Percentiles rank a stretch among this genome's conserved stretches.
phyloP scores from a whole-genome alignment of 345 rosid species.

The Fremontodendron californicum region DNA sequence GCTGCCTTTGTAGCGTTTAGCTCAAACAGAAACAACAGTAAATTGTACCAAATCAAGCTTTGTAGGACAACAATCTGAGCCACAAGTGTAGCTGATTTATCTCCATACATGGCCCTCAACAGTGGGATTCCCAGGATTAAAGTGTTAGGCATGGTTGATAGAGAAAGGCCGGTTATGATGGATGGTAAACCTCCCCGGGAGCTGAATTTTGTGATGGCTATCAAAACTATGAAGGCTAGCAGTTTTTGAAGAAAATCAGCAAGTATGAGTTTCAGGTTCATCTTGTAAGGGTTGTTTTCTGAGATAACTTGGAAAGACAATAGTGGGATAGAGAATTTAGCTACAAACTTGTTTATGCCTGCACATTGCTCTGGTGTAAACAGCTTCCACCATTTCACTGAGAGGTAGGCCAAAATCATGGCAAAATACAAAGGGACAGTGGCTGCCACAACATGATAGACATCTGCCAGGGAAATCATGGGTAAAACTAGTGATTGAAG shows the following conservation, averaged over 20 bases:
- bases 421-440: slow-evolving; percentile 75
- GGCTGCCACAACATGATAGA: slow-evolving; percentile 73
- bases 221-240: slow-evolving; percentile 40
- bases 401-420: slow-evolving; percentile 67
- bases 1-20: slow-evolving; percentile 47
- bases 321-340: slow-evolving; percentile 77
- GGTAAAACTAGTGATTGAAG: neutral
- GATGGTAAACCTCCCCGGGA: slow-evolving; percentile 49
- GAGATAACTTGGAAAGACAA: slow-evolving; percentile 75
- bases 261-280: slow-evolving; percentile 61
- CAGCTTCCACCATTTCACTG: slow-evolving; percentile 62
- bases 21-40: slow-evolving; percentile 74
- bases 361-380: slow-evolving; percentile 81
- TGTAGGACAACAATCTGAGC: slow-evolving; percentile 78
- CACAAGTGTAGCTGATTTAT: slow-evolving; percentile 47
- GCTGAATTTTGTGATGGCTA: slow-evolving; percentile 40
- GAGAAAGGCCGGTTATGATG: slow-evolving; percentile 67
- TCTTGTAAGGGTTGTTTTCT: slow-evolving; percentile 61
- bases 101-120: slow-evolving; percentile 67
- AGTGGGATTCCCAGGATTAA: slow-evolving; percentile 81
- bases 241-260: slow-evolving; percentile 68
- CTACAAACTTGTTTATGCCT: slow-evolving; percentile 88
- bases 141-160: slow-evolving; percentile 78
- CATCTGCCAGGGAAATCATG: slow-evolving; percentile 62
- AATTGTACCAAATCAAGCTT: slow-evolving; percentile 77